A percentile compares a stretch with the other conserved stretches of the same genome.
These are phyloP conservation scores for Lipomyces kockii DNA, from an alignment of 805 yeast species.

Conservation along the genomic window DNA sequence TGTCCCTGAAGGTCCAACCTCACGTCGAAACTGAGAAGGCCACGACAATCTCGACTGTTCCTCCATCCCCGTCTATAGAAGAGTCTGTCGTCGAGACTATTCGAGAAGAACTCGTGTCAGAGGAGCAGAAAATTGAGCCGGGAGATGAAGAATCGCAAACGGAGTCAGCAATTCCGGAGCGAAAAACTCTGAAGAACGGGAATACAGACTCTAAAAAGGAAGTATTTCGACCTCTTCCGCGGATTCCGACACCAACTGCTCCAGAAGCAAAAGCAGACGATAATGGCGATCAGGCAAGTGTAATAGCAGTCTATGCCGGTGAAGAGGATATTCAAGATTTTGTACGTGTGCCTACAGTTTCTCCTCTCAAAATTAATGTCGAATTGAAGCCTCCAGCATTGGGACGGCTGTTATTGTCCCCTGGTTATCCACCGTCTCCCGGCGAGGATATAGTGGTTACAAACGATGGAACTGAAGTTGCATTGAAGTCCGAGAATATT, in stretches of 20 bases:
- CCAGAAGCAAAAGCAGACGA: neutral
- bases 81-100: neutral
- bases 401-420: neutral
- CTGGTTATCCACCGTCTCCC: slow-evolving; percentile 18
- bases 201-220: neutral
- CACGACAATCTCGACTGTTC: slow-evolving; percentile 16
- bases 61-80: slow-evolving; percentile 15
- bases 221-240: slow-evolving; percentile 1
- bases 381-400: neutral
- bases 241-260: neutral
- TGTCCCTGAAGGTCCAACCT: neutral
- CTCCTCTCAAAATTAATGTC: slow-evolving; percentile 16
- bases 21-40: neutral
- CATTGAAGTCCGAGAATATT: neutral
- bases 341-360: slow-evolving; percentile 2
- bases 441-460: slow-evolving; percentile 7
- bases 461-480: neutral
- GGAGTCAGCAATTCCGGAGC: neutral
- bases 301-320: neutral
- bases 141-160: neutral
- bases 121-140: neutral
- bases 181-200: too few species aligned
- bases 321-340: neutral
- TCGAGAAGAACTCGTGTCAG: neutral
- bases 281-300: neutral